phyloP scores from a whole-genome alignment of 345 rosid species.

The Hirschfeldia incana region DNA sequence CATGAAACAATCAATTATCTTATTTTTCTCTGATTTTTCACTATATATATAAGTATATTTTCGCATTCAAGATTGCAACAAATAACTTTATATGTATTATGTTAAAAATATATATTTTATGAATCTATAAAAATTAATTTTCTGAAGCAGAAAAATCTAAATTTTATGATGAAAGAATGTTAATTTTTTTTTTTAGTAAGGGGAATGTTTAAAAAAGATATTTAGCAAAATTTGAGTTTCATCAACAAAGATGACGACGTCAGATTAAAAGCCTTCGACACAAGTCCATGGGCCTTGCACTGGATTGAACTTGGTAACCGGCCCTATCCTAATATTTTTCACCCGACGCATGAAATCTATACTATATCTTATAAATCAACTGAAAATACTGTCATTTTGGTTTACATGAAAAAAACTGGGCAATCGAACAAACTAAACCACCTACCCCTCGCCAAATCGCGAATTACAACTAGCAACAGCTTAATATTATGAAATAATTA shows the following conservation, averaged over 20 bases:
- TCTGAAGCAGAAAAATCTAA: too few relatives aligned
- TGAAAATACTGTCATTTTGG: slow-evolving; percentile 15
- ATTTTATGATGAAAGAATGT: too few relatives aligned
- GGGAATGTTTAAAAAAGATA: too few relatives aligned
- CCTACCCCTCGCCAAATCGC: slow-evolving; percentile 23
- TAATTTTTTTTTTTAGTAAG: too few relatives aligned
- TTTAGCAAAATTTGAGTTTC: too few relatives aligned
- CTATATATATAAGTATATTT: too few relatives aligned
- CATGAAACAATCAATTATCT: not conserved
- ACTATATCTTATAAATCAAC: not conserved
- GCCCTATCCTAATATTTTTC: not conserved
- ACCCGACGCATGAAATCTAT: not conserved
- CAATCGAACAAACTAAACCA: not conserved
- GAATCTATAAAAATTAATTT: too few relatives aligned
- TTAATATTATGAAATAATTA: slow-evolving; percentile 11
- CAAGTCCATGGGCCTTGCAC: not conserved
- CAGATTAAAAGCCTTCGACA: not conserved
- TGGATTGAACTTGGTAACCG: not conserved
- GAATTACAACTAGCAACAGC: slow-evolving; percentile 22
- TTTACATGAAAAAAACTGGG: slow-evolving; percentile 16
- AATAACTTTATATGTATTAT: too few relatives aligned
- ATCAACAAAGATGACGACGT: not conserved
- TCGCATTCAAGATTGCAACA: too few relatives aligned
- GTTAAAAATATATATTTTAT: too few relatives aligned
- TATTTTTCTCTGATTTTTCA: not conserved